Percentiles rank a stretch among this genome's conserved stretches.
Evolutionary conservation across 306 rosid genomes (phyloP).

Genomic region (Calophaca sinica): DNA sequence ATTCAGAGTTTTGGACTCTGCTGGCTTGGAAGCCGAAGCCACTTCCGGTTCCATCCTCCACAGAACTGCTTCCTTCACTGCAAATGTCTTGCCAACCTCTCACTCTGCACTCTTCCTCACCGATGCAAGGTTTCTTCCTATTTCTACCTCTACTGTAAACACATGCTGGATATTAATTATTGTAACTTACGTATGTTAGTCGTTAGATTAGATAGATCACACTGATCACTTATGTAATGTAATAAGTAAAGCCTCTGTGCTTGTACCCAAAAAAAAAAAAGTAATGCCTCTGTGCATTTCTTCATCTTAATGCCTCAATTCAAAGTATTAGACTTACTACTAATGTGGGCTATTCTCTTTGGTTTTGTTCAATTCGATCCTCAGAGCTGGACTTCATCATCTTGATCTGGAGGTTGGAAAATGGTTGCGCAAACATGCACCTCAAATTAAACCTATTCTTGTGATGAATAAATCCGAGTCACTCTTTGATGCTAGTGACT

Average conservation of each 20-base stretch:
- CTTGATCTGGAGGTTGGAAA: slow-evolving; percentile 89
- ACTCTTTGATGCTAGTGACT: slow-evolving; percentile 61
- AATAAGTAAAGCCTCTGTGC: too few relatives aligned
- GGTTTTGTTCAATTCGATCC: slow-evolving; percentile 14
- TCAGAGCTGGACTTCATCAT: slow-evolving; percentile 87
- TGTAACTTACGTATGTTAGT: too few relatives aligned
- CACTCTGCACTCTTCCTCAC: slow-evolving; percentile 80
- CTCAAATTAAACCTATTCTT: slow-evolving; percentile 75
- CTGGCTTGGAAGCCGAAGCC: slow-evolving; percentile 85
- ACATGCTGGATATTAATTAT: too few relatives aligned
- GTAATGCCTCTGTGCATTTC: too few relatives aligned
- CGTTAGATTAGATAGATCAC: too few relatives aligned
- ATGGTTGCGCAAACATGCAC: slow-evolving; percentile 83
- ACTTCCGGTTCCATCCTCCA: slow-evolving; percentile 85
- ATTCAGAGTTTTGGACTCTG: slow-evolving; percentile 89
- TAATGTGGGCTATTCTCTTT: too few relatives aligned
- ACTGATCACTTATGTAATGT: too few relatives aligned
- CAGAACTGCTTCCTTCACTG: slow-evolving; percentile 86
- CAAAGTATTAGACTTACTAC: too few relatives aligned
- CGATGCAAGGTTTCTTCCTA: slow-evolving; percentile 71
- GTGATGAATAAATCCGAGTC: slow-evolving; percentile 90
- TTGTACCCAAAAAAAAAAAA: too few relatives aligned
- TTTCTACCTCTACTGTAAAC: neutral
- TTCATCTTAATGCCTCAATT: too few relatives aligned
- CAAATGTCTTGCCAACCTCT: slow-evolving; percentile 65